Percentiles rank a stretch among this genome's conserved stretches.
phyloP scores from a whole-genome alignment of 805 yeast species.

The Wickerhamomyces bisporus region DNA sequence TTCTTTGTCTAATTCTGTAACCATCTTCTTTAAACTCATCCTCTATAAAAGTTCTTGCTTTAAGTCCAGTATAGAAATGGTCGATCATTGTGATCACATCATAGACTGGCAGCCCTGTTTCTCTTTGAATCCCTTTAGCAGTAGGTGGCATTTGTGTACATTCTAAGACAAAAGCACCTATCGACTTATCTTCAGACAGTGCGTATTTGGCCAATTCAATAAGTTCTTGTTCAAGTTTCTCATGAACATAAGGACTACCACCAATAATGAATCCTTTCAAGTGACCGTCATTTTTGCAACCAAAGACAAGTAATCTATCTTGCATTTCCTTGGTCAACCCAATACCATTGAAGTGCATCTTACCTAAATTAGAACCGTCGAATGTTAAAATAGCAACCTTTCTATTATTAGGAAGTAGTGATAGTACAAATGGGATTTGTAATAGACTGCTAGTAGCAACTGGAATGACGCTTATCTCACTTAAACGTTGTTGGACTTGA shows the following conservation, averaged over 20 bases:
- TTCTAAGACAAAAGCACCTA: constrained; percentile 29
- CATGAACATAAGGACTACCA: constrained; percentile 23
- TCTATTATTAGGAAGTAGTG: constrained; percentile 16
- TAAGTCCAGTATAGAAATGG: constrained; percentile 27
- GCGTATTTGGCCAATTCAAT: constrained; percentile 20
- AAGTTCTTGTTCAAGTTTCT: constrained; percentile 23
- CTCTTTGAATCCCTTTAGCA: constrained; percentile 24
- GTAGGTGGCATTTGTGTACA: constrained; percentile 34
- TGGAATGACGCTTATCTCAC: constrained; percentile 23
- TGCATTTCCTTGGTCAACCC: constrained; percentile 24
- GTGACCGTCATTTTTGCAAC: constrained; percentile 21
- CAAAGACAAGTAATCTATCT: constrained; percentile 17
- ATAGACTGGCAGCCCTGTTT: constrained; percentile 27
- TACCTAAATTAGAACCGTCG: constrained; percentile 22
- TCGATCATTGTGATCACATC: constrained; percentile 30
- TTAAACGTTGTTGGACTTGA: constrained; percentile 24
- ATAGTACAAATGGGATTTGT: constrained; percentile 26
- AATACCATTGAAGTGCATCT: constrained; percentile 26
- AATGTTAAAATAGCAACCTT: constrained; percentile 29
- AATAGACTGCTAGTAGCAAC: constrained; percentile 28
- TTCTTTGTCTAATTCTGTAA: constrained; percentile 21
- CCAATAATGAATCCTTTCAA: constrained; percentile 22
- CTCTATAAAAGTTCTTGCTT: constrained; percentile 15
- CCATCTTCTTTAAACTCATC: constrained; percentile 22
- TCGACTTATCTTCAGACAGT: constrained; percentile 16